These are phyloP conservation scores for Malus hybrid DNA, from an alignment of 331 rosid species.

Conservation along the genomic window DNA sequence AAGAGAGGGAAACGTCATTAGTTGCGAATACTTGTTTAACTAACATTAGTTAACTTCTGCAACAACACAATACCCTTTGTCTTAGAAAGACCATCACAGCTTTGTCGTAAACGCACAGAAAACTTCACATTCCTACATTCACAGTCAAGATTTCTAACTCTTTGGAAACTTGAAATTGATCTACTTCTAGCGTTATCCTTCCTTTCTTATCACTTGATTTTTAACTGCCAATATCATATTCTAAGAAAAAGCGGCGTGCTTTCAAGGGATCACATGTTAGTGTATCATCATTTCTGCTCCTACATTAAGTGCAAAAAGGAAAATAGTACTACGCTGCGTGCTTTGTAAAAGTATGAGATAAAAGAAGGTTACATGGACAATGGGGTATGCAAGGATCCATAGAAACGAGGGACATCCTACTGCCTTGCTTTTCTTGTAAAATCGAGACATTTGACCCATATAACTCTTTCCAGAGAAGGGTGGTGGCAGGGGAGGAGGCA, in stretches of 20 bases:
- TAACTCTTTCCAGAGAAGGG: conserved; percentile 86
- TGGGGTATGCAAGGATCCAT: conserved; percentile 48
- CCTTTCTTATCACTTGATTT: too few species aligned
- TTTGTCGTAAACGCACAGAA: not conserved
- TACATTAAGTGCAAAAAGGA: too few species aligned
- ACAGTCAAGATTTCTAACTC: not conserved
- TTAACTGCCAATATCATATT: too few species aligned
- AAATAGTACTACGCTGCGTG: too few species aligned
- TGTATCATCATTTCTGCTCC: too few species aligned
- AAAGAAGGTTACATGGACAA: conserved; percentile 54
- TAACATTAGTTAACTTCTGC: not conserved
- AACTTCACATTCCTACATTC: not conserved
- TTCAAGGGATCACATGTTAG: too few species aligned
- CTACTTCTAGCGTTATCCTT: too few species aligned
- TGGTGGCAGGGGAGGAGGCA: conserved; percentile 92
- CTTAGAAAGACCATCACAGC: not conserved
- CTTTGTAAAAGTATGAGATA: not conserved
- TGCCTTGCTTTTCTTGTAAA: conserved; percentile 59
- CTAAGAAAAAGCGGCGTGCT: too few species aligned
- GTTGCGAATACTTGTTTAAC: not conserved
- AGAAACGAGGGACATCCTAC: conserved; percentile 71
- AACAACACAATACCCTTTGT: not conserved
- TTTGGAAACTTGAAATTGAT: too few species aligned
- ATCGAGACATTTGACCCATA: conserved; percentile 41
- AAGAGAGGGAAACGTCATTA: conserved; percentile 3